Conservation (phyloP, 371 early-diverging fungal species). For the Coemansia sp. region DNA sequence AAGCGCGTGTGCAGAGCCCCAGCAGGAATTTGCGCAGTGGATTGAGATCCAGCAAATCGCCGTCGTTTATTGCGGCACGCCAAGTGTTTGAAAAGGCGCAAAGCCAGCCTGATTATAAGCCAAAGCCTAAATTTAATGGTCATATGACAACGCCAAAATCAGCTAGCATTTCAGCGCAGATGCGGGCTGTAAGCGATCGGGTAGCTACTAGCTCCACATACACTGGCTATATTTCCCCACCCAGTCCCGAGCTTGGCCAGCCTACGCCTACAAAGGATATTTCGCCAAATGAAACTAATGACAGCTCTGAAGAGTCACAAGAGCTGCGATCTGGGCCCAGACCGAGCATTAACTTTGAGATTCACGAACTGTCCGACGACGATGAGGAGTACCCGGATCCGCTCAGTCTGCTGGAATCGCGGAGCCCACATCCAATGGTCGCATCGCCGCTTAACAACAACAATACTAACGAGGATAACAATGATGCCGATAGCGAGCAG, state of each 20-base stretch:
- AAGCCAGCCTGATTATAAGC: background rate
- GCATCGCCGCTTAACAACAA: conserved; percentile 1
- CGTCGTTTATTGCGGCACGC: conserved; percentile 18
- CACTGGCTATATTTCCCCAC: background rate
- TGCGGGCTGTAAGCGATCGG: background rate
- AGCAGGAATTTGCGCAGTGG: background rate
- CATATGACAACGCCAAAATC: background rate
- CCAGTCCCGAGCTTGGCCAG: conserved; percentile 35
- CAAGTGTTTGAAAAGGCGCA: conserved; percentile 15
- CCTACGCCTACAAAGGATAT: background rate
- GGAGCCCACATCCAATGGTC: conserved; percentile 6
- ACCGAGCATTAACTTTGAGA: background rate
- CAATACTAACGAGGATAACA: background rate
- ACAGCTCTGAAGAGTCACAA: background rate
- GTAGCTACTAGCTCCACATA: background rate
- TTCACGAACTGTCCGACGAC: background rate
- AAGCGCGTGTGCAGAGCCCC: background rate
- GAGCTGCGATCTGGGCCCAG: background rate
- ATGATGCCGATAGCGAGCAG: background rate
- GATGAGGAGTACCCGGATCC: conserved; percentile 32
- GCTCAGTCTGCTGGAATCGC: conserved; percentile 1
- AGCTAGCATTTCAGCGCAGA: background rate
- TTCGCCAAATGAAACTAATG: background rate
- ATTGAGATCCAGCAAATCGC: background rate
- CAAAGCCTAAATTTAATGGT: background rate